Percentiles rank a stretch among this genome's conserved stretches.
These are phyloP conservation scores for Dendrocalamus sinicus DNA, from an alignment of 176 grass and related monocot species.

Conservation along the genomic window DNA sequence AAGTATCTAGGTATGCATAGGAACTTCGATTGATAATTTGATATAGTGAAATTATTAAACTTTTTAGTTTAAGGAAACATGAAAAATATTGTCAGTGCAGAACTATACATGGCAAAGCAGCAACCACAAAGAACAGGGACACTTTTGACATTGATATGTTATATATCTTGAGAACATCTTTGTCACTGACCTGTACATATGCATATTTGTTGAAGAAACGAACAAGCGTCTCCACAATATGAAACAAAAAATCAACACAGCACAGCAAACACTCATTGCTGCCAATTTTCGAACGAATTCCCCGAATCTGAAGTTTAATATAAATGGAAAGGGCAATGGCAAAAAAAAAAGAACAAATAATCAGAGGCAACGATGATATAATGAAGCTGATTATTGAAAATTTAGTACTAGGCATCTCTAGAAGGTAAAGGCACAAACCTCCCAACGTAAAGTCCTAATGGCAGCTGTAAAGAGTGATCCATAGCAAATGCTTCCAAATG, in stretches of 20 bases:
- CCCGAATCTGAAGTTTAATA: conserved; percentile 71
- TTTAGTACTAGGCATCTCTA: not conserved
- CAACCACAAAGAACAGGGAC: conserved; percentile 16
- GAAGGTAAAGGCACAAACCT: conserved; percentile 60
- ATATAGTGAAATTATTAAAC: not conserved
- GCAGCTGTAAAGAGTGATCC: conserved; percentile 98
- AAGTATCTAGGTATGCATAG: not conserved
- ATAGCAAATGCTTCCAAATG: conserved; percentile 99
- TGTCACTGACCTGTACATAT: conserved; percentile 85
- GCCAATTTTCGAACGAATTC: conserved; percentile 92
- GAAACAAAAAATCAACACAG: conserved; percentile 97
- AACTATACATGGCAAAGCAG: conserved; percentile 32
- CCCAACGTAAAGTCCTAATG: conserved; percentile 94
- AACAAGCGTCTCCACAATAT: conserved; percentile 93
- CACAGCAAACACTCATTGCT: conserved; percentile 94
- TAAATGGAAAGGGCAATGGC: not conserved
- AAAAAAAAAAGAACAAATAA: not conserved
- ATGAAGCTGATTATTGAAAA: not conserved
- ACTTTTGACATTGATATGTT: conserved; percentile 2
- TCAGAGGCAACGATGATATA: not conserved
- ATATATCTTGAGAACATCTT: conserved; percentile 30
- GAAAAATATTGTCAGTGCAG: not conserved
- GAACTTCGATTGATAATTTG: not conserved
- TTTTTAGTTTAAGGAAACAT: conserved; percentile 5
- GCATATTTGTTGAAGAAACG: conserved; percentile 99